These are phyloP conservation scores for Ophioceras dolichostomum DNA, from an alignment of 2,329 filamentous ascomycete genomes.

Conservation along the genomic window DNA sequence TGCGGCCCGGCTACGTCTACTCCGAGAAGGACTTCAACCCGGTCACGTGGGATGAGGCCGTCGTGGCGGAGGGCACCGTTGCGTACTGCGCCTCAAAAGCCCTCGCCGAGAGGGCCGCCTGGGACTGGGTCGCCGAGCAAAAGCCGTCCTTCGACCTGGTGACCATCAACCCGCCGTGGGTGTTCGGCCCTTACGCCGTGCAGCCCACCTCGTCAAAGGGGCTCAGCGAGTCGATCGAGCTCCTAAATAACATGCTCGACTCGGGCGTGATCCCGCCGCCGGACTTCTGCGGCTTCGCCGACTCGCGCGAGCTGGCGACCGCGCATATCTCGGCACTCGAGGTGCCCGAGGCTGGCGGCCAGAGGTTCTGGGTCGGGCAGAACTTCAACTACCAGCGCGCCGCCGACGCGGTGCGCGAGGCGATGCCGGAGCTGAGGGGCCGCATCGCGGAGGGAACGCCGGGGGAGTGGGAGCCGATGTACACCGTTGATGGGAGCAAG, in stretches of 20 bases:
- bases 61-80: conserved; percentile 19
- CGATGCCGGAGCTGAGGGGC: conserved; percentile 6
- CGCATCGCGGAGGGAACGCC: conserved; percentile 7
- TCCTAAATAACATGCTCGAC: conserved; percentile 7
- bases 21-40: conserved; percentile 42
- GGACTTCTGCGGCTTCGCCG: conserved; percentile 5
- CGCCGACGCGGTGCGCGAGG: conserved; percentile 8
- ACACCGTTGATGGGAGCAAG: conserved; percentile 9
- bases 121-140: conserved; percentile 31
- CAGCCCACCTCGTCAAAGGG: not conserved
- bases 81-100: conserved; percentile 44
- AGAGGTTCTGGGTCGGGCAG: conserved; percentile 11
- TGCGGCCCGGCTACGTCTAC: conserved; percentile 16
- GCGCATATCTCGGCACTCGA: conserved; percentile 2
- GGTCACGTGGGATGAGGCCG: conserved; percentile 30
- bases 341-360: conserved; percentile 10
- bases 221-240: conserved; percentile 1
- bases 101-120: conserved; percentile 38
- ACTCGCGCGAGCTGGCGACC: conserved; percentile 6
- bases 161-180: conserved; percentile 7
- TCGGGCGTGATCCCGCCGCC: conserved; percentile 3
- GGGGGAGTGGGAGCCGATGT: conserved; percentile 5
- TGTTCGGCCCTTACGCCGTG: conserved; percentile 6
- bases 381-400: conserved; percentile 11
- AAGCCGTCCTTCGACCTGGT: conserved; percentile 35